These are phyloP conservation scores for Acidiella bohemica DNA, from an alignment of 495 filamentous ascomycete species.

Conservation along the genomic window DNA sequence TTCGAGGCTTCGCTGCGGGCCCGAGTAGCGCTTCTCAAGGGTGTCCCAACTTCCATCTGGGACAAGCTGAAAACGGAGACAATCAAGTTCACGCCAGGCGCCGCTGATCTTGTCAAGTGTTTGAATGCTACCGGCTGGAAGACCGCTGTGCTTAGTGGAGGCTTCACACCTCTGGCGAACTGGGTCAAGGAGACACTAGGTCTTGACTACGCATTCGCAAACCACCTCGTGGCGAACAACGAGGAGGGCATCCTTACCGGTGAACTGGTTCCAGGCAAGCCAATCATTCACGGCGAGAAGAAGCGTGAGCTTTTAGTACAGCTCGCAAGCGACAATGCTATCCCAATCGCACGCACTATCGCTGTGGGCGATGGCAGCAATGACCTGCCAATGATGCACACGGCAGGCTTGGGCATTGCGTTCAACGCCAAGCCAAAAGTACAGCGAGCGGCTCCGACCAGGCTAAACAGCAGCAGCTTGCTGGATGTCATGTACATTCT, in stretches of 20 bases:
- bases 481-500: constrained; percentile 74
- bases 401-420: constrained; percentile 79
- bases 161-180: constrained; percentile 74
- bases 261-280: constrained; percentile 49
- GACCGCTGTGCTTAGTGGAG: constrained; percentile 80
- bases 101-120: constrained; percentile 52
- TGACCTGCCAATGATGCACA: constrained; percentile 81
- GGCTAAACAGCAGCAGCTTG: constrained; percentile 68
- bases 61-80: constrained; percentile 51
- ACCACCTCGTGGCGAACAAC: constrained; percentile 60
- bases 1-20: constrained; percentile 69
- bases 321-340: constrained; percentile 60
- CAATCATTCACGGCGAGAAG: constrained; percentile 68
- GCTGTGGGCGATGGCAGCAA: constrained; percentile 92
- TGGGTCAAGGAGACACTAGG: constrained; percentile 72
- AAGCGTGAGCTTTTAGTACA: constrained; percentile 65
- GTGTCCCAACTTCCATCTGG: constrained; percentile 67
- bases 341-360: constrained; percentile 61
- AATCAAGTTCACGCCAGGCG: constrained; percentile 71
- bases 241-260: constrained; percentile 61
- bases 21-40: constrained; percentile 66
- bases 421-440: constrained; percentile 90
- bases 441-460: constrained; percentile 68
- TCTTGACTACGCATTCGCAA: constrained; percentile 76
- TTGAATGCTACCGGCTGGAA: constrained; percentile 67